Conservation (phyloP, 768 basidiomycete species). For the Tephrocybe sp. region DNA sequence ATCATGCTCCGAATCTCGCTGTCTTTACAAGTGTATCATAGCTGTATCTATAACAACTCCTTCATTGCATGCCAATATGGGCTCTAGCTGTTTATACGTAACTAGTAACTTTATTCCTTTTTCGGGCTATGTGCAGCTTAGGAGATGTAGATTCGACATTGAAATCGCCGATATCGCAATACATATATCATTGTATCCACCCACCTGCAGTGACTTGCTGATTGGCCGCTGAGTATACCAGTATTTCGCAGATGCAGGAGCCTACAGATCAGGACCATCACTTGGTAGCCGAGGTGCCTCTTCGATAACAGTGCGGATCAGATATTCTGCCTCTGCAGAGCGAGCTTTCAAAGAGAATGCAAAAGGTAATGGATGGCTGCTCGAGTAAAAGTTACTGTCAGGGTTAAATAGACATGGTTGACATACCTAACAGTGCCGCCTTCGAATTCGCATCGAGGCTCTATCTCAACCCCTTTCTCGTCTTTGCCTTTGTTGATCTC, state of each 20-base stretch:
- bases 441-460: slow-evolving; percentile 31
- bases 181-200: no score
- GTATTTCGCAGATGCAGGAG: no score
- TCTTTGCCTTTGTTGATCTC: slow-evolving; percentile 21
- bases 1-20: background rate
- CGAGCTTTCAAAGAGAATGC: slow-evolving; percentile 21
- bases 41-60: background rate
- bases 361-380: slow-evolving; percentile 25
- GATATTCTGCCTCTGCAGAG: slow-evolving; percentile 18
- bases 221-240: no score
- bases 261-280: slow-evolving; percentile 17
- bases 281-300: slow-evolving; percentile 18
- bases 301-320: slow-evolving; percentile 19
- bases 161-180: no score
- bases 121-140: no score
- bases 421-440: slow-evolving; percentile 16
- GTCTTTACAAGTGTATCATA: background rate
- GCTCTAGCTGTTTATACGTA: no score
- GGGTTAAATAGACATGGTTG: no score
- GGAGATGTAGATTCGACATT: background rate
- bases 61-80: no score
- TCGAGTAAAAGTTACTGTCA: background rate
- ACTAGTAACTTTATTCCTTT: no score
- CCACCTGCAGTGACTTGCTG: no score
- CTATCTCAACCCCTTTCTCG: slow-evolving; percentile 26